Percentiles rank a stretch among this genome's conserved stretches.
These are phyloP conservation scores for Globisporangium heterothallicum DNA, from an alignment of 352 stramenopile species.

Conservation along the genomic window DNA sequence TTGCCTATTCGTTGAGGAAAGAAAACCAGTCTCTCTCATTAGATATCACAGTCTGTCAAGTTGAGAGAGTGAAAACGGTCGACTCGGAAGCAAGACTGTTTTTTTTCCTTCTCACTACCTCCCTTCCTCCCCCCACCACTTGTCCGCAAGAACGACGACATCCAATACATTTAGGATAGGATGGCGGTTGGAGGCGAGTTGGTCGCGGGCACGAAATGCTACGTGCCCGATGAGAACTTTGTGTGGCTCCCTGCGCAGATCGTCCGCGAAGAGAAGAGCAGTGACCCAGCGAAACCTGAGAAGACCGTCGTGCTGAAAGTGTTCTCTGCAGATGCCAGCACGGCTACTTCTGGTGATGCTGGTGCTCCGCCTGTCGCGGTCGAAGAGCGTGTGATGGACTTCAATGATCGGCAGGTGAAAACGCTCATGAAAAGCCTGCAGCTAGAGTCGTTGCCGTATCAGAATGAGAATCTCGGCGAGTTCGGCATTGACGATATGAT, in stretches of 20 bases:
- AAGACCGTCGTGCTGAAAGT: constrained; percentile 57
- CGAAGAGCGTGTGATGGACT: constrained; percentile 65
- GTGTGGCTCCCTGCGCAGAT: constrained; percentile 79
- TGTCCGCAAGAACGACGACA: not conserved
- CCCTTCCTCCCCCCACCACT: not conserved
- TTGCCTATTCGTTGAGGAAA: too few relatives aligned
- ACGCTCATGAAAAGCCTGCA: constrained; percentile 51
- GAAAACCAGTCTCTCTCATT: too few relatives aligned
- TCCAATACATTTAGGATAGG: too few relatives aligned
- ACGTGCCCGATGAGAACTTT: constrained; percentile 69
- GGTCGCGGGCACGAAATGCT: constrained; percentile 64
- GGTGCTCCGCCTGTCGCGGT: constrained; percentile 18
- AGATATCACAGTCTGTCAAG: too few relatives aligned
- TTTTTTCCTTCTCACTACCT: too few relatives aligned
- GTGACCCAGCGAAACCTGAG: constrained; percentile 44
- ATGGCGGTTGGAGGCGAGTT: constrained; percentile 15
- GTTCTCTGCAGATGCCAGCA: constrained; percentile 28
- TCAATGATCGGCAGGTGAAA: constrained; percentile 68
- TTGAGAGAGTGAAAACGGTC: too few relatives aligned
- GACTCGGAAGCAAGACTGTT: too few relatives aligned
- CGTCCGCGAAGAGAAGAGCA: constrained; percentile 49
- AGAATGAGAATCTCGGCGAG: constrained; percentile 63
- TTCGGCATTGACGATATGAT: constrained; percentile 85
- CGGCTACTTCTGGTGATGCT: constrained; percentile 1
- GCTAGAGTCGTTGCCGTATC: constrained; percentile 69